Base-by-base conservation (phyloP, 2,329 filamentous ascomycete species). In the Alternaria brassicicola region DNA sequence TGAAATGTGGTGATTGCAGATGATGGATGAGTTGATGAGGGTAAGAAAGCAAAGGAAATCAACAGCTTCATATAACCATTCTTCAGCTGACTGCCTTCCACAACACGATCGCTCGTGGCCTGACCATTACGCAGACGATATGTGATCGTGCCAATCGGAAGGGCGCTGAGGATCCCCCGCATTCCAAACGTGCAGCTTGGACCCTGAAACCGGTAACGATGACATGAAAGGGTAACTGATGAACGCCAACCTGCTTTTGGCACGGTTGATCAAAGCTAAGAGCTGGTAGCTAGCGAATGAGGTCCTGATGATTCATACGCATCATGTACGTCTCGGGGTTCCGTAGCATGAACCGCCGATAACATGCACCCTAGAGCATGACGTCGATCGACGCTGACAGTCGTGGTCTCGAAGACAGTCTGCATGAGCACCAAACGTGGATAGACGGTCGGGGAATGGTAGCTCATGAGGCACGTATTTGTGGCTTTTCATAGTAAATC, bases 91-190 rank as follows among this genome's bases (percentile, higher is more conserved):
- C 36, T 43, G 36, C 49, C 52, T 52, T 59, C 61, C 35, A 58
- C 25, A 17, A 15, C 55, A 59, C 65, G 67, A 69, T 63, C 62
- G 55, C 62, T 57, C 68, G 65, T 65, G 67, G 65, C 64, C 65
- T 63, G 67, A 70, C 59, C 56, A 71, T 72, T 74, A 76, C 70
- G 70, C 64, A 68, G 65, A 62, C 52, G 61, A 65, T 65, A 53
- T 48, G 15, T 53, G 66, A 75, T 76, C 74, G 72, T 70, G 58
- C 75, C 75, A 77, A 76, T 77, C 61, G 71, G 61, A 59, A 52
- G 28, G 36, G 42, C 52, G n/a, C 9, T 54, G 36, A 23, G 59
- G 59, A 63, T 75, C 68, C 75, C 75, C 75, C 73, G 73, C 73
- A 72, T 64, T 68, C 50, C 61, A 49, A 58, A 59, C 52, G 61